Conservation (phyloP, 2,329 filamentous ascomycete species). For the Rosellinia necatrix region DNA sequence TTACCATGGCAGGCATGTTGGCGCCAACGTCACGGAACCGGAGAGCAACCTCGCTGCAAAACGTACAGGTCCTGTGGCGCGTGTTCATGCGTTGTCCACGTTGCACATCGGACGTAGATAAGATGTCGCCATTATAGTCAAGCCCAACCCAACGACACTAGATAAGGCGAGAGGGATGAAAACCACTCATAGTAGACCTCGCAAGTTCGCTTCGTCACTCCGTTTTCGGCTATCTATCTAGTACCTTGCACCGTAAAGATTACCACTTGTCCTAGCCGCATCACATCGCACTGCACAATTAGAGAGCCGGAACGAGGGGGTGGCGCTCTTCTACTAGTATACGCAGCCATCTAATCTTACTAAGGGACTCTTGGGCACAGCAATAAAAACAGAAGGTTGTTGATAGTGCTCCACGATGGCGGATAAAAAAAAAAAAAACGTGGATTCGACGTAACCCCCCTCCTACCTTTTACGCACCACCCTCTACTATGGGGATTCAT, state of each 20-base stretch:
- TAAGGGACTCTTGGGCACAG: no score
- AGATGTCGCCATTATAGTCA: constrained; percentile 5
- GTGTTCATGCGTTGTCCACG: not conserved
- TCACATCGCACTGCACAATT: no score
- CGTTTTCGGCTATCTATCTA: constrained; percentile 10
- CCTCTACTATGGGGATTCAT: no score
- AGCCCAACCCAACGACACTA: no score
- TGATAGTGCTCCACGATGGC: constrained; percentile 6
- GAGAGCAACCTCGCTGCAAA: not conserved
- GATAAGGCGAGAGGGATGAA: no score
- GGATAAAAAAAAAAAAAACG: no score
- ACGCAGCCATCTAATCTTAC: no score
- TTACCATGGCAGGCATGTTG: not conserved
- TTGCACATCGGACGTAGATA: constrained; percentile 5
- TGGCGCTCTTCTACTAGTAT: no score
- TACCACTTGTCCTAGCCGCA: no score
- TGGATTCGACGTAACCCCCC: constrained; percentile 1
- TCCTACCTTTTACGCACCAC: not conserved
- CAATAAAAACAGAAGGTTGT: no score
- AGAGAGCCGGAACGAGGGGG: no score
- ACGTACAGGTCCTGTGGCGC: not conserved
- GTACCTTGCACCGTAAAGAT: no score
- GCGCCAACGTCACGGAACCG: not conserved
- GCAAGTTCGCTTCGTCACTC: constrained; percentile 14
- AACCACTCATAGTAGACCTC: not conserved